Evolutionary conservation across 2,329 filamentous ascomycete genomes (phyloP), one percentile per base, ranked within the genome.

Genomic region (Microdochium trichocladiopsis): DNA sequence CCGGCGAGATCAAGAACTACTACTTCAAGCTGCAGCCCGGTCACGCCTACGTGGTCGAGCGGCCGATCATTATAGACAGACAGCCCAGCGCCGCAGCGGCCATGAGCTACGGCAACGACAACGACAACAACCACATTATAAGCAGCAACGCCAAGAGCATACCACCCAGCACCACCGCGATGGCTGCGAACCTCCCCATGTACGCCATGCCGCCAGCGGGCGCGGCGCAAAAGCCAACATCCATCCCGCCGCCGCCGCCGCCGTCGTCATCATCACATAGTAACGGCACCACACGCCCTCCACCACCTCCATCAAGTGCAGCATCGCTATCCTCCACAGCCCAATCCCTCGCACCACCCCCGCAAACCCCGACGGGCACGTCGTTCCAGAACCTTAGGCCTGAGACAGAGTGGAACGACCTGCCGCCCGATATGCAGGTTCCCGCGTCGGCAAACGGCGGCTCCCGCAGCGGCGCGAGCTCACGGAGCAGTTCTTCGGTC

Each of bases 391-490:
- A 80, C 53, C 66, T 72, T 58, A 73, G 82, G 6, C 77, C 83
- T 2, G 76, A 79, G 21, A 80, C 68, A 25, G 83, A 86, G 61
- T 86, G 83, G 83, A 86, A 86, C 66, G 83, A 86, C 61, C 61
- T 86, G 10, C 83, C 83, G 0, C 71, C 73, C 10, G 82, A 86
- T 50, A 83, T 85, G 79, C 58, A 62, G 43, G 41, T 33, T 22
- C 49, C 48, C 25, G 57, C 47, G 33, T 53, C 60, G 9, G 56
- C 60, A n/a, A 50, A 50, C 18, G 66, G 67, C 37, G 66, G 68
- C 45, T 56, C 64, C 2, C 63, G 57, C 0, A 77, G 75, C 2
- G 66, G 66, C 21, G 65, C 74, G 1, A 82, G 76, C 61, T 83
- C 80, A 25, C 71, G 80, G 49, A 83, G 80, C 62, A 83, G 75